Evolutionary conservation across 2,329 filamentous ascomycete species (phyloP).

Genomic region (Aureobasidium namibiae): DNA sequence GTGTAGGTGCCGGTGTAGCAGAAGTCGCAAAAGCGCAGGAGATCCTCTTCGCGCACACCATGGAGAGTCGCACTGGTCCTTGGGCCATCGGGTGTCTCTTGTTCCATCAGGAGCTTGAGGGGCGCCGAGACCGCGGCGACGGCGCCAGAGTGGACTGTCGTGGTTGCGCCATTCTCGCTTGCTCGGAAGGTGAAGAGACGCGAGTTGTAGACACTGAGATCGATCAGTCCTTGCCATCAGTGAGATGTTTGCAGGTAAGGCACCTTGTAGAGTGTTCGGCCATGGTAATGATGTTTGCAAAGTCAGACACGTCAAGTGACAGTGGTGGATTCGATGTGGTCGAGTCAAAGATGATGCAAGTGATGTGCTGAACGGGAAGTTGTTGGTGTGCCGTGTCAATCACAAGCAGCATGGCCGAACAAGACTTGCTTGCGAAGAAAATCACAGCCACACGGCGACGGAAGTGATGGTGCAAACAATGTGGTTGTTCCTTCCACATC

Average conservation of each 20-base stretch:
- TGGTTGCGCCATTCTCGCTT: background rate
- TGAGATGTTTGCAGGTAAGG: background rate
- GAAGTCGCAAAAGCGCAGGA: slow-evolving; percentile 9
- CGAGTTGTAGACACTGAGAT: background rate
- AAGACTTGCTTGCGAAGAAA: background rate
- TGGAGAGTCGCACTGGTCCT: background rate
- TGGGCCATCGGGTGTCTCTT: background rate
- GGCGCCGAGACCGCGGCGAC: slow-evolving; percentile 2
- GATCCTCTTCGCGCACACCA: slow-evolving; percentile 8
- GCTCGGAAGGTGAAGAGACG: slow-evolving; percentile 4
- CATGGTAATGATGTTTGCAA: background rate
- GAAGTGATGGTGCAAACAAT: background rate
- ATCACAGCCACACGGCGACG: background rate
- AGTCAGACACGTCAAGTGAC: background rate
- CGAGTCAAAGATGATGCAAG: slow-evolving; percentile 8
- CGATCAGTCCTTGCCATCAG: background rate
- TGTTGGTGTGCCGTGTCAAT: background rate
- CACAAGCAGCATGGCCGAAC: background rate
- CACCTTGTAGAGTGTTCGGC: background rate
- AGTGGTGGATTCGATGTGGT: background rate
- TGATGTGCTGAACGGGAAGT: background rate
- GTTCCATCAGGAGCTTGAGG: slow-evolving; percentile 2
- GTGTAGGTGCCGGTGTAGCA: slow-evolving; percentile 1
- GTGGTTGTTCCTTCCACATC: background rate
- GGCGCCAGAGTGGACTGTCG: slow-evolving; percentile 5